Conservation (phyloP, 331 rosid species). For the Spiraea crenata region DNA sequence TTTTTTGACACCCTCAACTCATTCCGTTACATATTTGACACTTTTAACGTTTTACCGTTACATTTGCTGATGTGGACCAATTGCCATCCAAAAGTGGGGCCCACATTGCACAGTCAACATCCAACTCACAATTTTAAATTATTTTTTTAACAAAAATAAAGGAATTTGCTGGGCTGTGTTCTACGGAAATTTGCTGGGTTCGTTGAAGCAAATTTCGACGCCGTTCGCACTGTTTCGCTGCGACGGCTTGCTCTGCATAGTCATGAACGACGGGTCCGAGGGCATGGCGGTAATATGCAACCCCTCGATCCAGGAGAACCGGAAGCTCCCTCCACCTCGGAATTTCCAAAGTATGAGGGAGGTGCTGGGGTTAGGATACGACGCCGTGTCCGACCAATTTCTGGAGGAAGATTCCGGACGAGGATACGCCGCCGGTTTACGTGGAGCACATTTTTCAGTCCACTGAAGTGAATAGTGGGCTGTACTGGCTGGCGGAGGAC, state of each 20-base stretch:
- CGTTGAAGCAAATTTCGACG: too few species aligned
- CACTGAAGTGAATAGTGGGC: constrained; percentile 29
- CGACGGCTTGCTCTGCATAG: constrained; percentile 41
- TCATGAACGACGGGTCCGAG: constrained; percentile 33
- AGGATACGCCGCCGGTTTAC: constrained; percentile 30
- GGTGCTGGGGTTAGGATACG: constrained; percentile 41
- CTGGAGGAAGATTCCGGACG: constrained; percentile 40
- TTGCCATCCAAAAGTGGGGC: too few species aligned
- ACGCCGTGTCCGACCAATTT: constrained; percentile 19
- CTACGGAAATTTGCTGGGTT: too few species aligned
- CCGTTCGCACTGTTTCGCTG: too few species aligned
- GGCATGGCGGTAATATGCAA: constrained; percentile 39
- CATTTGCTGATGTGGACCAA: too few species aligned
- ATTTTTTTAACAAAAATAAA: too few species aligned
- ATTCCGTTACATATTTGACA: too few species aligned
- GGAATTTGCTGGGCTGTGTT: too few species aligned
- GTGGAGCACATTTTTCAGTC: constrained; percentile 40
- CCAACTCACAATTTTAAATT: too few species aligned
- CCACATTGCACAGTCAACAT: too few species aligned
- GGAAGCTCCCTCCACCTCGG: constrained; percentile 30
- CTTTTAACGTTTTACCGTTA: too few species aligned
- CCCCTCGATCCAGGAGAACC: constrained; percentile 33
- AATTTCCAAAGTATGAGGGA: constrained; percentile 37
- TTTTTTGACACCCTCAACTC: too few species aligned
- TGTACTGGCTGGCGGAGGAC: constrained; percentile 38